These are phyloP conservation scores for Hibiscus mutabilis DNA, from an alignment of 345 rosid genomes.

Conservation along the genomic window DNA sequence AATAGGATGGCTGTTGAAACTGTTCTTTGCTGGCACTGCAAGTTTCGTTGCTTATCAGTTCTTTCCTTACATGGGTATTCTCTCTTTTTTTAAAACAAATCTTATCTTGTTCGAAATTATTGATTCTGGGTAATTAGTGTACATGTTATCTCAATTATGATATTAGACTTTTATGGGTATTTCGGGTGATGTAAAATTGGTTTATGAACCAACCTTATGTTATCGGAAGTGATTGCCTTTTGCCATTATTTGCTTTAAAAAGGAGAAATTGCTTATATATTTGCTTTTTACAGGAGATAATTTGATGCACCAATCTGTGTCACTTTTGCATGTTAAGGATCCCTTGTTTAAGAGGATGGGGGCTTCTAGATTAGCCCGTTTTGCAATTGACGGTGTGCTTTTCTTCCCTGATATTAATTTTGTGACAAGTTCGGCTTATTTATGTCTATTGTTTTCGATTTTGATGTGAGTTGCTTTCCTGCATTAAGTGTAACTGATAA, in stretches of 20 bases:
- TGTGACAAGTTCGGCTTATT: background rate
- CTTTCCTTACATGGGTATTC: slow-evolving; percentile 80
- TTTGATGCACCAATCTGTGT: slow-evolving; percentile 71
- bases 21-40: slow-evolving; percentile 77
- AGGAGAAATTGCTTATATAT: background rate
- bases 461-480: background rate
- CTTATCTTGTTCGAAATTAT: background rate
- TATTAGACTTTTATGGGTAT: background rate
- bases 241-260: background rate
- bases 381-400: slow-evolving; percentile 63
- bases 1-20: slow-evolving; percentile 75
- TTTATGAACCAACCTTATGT: background rate
- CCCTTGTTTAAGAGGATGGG: slow-evolving; percentile 89
- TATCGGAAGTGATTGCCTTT: background rate
- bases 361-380: slow-evolving; percentile 82
- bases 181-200: background rate
- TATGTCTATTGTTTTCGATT: background rate
- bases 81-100: background rate
- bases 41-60: slow-evolving; percentile 59
- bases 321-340: slow-evolving; percentile 84
- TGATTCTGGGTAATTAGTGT: background rate
- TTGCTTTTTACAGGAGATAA: slow-evolving; percentile 58
- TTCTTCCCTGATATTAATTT: background rate
- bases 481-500: background rate
- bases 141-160: background rate